Evolutionary conservation across 345 rosid species (phyloP), one percentile per base, ranked within the genome.

Genomic region (Conringia planisiliqua): DNA sequence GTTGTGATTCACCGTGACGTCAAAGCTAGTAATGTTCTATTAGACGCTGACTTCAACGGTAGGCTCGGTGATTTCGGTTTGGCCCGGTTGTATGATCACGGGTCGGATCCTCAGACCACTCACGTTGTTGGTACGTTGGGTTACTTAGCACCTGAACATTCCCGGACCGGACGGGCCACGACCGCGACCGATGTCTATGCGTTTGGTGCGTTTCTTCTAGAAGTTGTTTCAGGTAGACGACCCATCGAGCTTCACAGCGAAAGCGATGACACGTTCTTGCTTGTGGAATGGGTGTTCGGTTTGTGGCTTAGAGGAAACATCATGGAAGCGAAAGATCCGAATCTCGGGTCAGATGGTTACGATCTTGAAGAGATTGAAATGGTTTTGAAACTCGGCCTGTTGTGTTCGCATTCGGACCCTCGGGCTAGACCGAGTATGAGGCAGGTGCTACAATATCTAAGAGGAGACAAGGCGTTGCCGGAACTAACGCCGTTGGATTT

Each of bases 11-110:
- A 88, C 36, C 83, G 90, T 33, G 93, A 86, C 57, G 82, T 86
- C 0, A 89, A 89, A 61, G 94, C 91, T 0, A 86, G 91, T 29
- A 86, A 89, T 18, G 87, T 89, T 18, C 20, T 89, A 44, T 52
- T 89, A 38, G 94, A 89, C 38, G 85, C 71, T 8, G 88, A 89
- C 9, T 62, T 81, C 14, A 85, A 84, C 1, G 90, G 85, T 16
- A 80, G 87, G 12, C 52, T 89, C 5, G 89, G 91, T 0, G 94
- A 89, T 72, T 89, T 89, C 39, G 91, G 94, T 5, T 83, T 89
- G 8, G 89, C 91, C 4, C 82, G 84, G 68, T 81, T 85, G 33
- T 83, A 85, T 62, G 87, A 85, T 64, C 94, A 87, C 5, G 89
- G 88, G 4, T 71, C 74, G 1, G 86, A 83, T 75, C 89, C 90